Evolutionary conservation across 2,329 filamentous ascomycete genomes (phyloP), one percentile per base, ranked within the genome.

Genomic region (Phaeosphaeria sp.): DNA sequence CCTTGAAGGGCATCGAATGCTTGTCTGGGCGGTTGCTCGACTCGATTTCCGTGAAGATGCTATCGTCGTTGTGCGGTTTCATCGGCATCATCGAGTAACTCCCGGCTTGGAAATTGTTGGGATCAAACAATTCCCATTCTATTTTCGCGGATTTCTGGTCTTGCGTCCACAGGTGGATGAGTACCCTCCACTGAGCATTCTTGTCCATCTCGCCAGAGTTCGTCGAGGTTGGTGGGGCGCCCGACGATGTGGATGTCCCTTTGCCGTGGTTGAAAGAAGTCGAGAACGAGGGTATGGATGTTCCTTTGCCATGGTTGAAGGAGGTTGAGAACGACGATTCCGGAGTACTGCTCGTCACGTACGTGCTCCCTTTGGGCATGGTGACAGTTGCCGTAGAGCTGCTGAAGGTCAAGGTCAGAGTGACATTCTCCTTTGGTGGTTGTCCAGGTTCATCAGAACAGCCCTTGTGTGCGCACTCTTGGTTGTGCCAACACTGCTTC

Each of bases 121-220:
- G 63, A 20, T 69, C 61, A 9, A 47, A 53, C 1, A 71, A 51
- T 9, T 17, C 39, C 66, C 65, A 72, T 6, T 53, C 53, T 1
- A 69, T 25, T 8, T 53, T 49, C 1, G 65, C 52, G 1, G 48
- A 18, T 1, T 60, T 44, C 9, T 54, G 8, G 11, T 36, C 30
- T 11, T 60, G 45, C 58, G 68, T 66, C 45, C 24, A 45, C 11
- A 69, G 58, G 3, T 51, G 22, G 17, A 69, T 48, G 0, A 60
- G 27, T 2, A 66, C 36, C 7, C 36, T 57, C 67, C 67, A 72
- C 3, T 15, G 42, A 7, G 61, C 57, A 3, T 54, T 49, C 25
- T 33, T 49, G 44, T 63, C 49, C 54, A 63, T 59, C 9, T 56
- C 25, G 2, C n/a, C 51, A 15, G n/a, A n/a, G n/a, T n/a, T n/a